phyloP scores from a whole-genome alignment of 2,329 filamentous ascomycete species.

The Botrytis porri region DNA sequence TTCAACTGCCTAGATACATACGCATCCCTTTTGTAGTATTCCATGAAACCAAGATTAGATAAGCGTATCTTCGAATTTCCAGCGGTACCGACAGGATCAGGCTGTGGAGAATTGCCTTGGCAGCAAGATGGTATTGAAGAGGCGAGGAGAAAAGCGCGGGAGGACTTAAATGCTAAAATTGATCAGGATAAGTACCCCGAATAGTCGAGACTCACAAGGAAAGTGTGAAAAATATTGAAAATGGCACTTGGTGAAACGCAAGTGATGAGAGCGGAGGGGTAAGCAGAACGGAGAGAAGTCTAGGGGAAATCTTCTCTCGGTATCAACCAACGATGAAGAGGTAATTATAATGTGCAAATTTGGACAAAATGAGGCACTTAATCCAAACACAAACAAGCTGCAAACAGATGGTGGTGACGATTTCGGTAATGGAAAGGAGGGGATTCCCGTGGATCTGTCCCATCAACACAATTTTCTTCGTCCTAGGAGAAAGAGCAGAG shows the following conservation, averaged over 20 bases:
- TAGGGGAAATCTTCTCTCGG: background rate
- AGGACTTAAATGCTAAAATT: background rate
- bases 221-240: background rate
- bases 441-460: background rate
- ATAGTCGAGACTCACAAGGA: background rate
- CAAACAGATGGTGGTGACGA: background rate
- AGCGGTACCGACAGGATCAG: background rate
- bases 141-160: slow-evolving; percentile 6
- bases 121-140: slow-evolving; percentile 23
- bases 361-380: background rate
- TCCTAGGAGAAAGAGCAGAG: background rate
- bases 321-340: background rate
- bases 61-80: background rate
- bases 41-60: no score
- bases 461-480: no score
- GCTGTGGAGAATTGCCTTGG: slow-evolving; percentile 53
- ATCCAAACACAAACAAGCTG: background rate
- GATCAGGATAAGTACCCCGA: background rate
- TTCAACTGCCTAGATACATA: background rate
- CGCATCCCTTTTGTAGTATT: background rate
- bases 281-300: background rate
- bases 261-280: background rate
- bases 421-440: background rate
- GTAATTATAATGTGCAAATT: background rate
- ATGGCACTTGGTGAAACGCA: background rate